Evolutionary conservation across 75 land plant species (phyloP), one percentile per base, ranked within the genome.

Genomic region (Chamaecyparis obtusa): DNA sequence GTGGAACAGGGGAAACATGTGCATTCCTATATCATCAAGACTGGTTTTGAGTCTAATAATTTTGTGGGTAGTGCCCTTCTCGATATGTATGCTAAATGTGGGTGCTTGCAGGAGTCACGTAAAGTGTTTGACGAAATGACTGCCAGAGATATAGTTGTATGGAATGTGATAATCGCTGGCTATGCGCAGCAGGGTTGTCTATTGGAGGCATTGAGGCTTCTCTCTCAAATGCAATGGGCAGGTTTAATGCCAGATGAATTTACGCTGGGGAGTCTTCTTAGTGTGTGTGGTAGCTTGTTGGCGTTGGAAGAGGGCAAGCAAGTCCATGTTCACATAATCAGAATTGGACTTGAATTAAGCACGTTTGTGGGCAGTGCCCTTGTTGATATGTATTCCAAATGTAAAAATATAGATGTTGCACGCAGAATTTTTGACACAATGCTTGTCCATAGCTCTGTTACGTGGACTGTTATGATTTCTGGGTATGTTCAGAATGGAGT

Each of bases 61-160:
- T 95, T 85, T 88, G 84, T 95, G 33, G 88, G 82, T 3, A 91
- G 90, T 67, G 78, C 94, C 3, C 79, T 93, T 6, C 84, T 95
- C 11, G 95, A 91, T 39, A 91, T 92, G 94, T 95, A 95, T 87
- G 95, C 93, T 9, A 95, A 91, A 89, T 95, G 95, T 90, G 93
- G 94, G 83, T 37, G 85, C 21, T 7, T 92, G 21, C 55, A 37
- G 37, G 86, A 64, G 78, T 92, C 93, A 17, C 56, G 82, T 44
- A 57, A 84, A 46, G 92, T 89, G 64, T 94, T 94, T 88, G 84
- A 89, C 43, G 21, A 56, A 10, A 86, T 88, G 86, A 9, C 48
- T 46, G 32, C 55, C 0, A 60, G 85, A 27, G 89, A 93, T 86
- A 90, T 91, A n/a, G 93, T 93, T 36, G 85, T 90, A 3, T 95